phyloP scores from a whole-genome alignment of 768 basidiomycete species.

The Cystofilobasidium capitatum region DNA sequence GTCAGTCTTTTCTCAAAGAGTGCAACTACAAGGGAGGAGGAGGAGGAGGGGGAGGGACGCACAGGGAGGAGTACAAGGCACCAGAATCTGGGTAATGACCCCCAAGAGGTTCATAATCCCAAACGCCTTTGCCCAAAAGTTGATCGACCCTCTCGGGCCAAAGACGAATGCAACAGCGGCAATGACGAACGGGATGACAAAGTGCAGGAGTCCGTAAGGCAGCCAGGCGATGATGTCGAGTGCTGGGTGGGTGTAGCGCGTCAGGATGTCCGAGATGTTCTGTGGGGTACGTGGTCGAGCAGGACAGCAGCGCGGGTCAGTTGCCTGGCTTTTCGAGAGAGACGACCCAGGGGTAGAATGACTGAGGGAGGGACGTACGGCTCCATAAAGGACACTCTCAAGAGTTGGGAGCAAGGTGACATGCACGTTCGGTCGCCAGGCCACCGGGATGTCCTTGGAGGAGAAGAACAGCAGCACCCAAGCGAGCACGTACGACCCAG shows the following conservation, averaged over 20 bases:
- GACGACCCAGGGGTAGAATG: not conserved
- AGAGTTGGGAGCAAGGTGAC: slow-evolving; percentile 89
- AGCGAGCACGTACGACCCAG: slow-evolving; percentile 73
- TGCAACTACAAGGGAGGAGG: not conserved
- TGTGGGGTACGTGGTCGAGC: not conserved
- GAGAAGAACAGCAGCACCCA: slow-evolving; percentile 83
- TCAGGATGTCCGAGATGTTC: slow-evolving; percentile 96
- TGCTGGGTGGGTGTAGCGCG: slow-evolving; percentile 80
- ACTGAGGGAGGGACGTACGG: slow-evolving; percentile 34
- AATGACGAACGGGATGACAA: slow-evolving; percentile 73
- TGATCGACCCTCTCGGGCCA: slow-evolving; percentile 65
- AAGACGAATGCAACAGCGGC: slow-evolving; percentile 83
- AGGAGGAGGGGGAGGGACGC: slow-evolving; percentile 29
- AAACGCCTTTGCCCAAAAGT: slow-evolving; percentile 75
- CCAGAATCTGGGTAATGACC: slow-evolving; percentile 73
- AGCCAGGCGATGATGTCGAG: slow-evolving; percentile 93
- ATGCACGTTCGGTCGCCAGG: slow-evolving; percentile 69
- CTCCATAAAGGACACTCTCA: slow-evolving; percentile 89
- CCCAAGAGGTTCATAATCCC: slow-evolving; percentile 88
- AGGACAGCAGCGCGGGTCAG: not conserved
- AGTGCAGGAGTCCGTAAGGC: slow-evolving; percentile 92
- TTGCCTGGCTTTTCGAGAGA: not conserved
- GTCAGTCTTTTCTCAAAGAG: not conserved
- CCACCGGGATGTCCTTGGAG: slow-evolving; percentile 69
- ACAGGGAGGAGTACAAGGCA: slow-evolving; percentile 85